Percentiles rank a stretch among this genome's conserved stretches.
Conservation (phyloP, 345 rosid genomes). For the Trapa bicornis region DNA sequence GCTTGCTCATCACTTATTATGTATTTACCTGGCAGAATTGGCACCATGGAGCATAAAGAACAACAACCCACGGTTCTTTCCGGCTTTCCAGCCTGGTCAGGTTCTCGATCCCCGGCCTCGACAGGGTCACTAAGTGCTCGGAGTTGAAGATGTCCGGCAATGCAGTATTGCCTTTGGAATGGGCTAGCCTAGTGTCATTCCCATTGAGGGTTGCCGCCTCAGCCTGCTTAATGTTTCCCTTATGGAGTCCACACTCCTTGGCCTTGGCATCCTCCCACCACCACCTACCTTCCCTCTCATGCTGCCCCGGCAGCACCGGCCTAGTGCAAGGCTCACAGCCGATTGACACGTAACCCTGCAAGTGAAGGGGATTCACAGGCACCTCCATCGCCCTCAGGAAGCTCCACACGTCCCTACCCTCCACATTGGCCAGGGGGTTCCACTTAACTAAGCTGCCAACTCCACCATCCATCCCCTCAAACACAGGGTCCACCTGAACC, state of each 20-base stretch:
- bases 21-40: constrained; percentile 62
- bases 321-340: constrained; percentile 99
- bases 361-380: constrained; percentile 69
- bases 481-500: constrained; percentile 83
- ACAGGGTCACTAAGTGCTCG: constrained; percentile 46
- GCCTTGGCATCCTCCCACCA: constrained; percentile 99
- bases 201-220: constrained; percentile 18
- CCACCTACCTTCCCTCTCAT: constrained; percentile 99
- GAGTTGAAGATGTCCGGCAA: constrained; percentile 55
- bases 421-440: constrained; percentile 83
- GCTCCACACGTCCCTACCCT: constrained; percentile 67
- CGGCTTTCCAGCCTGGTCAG: constrained; percentile 47
- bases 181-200: constrained; percentile 28
- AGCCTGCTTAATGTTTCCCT: constrained; percentile 63
- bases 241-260: constrained; percentile 92
- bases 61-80: constrained; percentile 79
- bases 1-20: background rate
- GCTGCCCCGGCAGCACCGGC: constrained; percentile 90
- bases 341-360: constrained; percentile 70
- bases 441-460: constrained; percentile 85
- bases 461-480: constrained; percentile 86
- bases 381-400: constrained; percentile 80
- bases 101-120: constrained; percentile 73
- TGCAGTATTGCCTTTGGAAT: constrained; percentile 16
- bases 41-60: constrained; percentile 97